Evolutionary conservation across 495 filamentous ascomycete genomes (phyloP).

Genomic region (Aspergillus nanangensis): DNA sequence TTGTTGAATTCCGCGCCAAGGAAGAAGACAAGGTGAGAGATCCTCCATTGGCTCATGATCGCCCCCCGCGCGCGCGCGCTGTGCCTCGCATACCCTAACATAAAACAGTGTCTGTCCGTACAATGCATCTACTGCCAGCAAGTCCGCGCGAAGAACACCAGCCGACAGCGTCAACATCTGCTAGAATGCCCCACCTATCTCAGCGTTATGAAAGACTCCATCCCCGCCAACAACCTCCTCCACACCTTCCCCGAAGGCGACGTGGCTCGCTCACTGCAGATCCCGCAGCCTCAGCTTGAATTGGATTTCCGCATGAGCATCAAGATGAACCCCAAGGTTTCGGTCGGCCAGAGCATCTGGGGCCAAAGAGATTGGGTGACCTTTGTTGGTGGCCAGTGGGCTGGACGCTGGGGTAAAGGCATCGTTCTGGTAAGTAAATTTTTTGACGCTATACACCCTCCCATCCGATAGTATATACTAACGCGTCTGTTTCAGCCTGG

Average conservation of each 20-base stretch:
- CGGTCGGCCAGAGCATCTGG: slow-evolving; percentile 48
- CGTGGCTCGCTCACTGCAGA: slow-evolving; percentile 47
- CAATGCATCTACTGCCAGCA: slow-evolving; percentile 58
- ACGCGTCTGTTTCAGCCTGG: slow-evolving; percentile 34
- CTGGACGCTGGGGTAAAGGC: slow-evolving; percentile 56
- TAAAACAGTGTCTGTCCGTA: slow-evolving; percentile 46
- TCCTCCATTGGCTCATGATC: no score
- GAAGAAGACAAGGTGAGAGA: slow-evolving; percentile 51
- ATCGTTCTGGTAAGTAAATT: slow-evolving; percentile 48
- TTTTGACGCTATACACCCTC: background rate
- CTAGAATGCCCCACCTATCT: slow-evolving; percentile 53
- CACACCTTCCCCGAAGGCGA: slow-evolving; percentile 54
- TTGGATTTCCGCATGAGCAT: slow-evolving; percentile 62
- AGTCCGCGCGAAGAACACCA: slow-evolving; percentile 54
- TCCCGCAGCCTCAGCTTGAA: slow-evolving; percentile 52
- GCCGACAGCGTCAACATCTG: slow-evolving; percentile 51
- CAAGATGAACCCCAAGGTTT: slow-evolving; percentile 53
- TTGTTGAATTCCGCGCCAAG: slow-evolving; percentile 54
- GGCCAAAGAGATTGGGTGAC: slow-evolving; percentile 57
- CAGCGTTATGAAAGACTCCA: slow-evolving; percentile 54
- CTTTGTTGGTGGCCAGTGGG: slow-evolving; percentile 55
- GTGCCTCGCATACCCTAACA: no score
- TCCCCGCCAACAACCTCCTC: slow-evolving; percentile 53
- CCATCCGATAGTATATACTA: no score
- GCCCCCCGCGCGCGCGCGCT: no score